Conservation (phyloP, 202 grass and related monocot species). For the Elaeis oleifera region DNA sequence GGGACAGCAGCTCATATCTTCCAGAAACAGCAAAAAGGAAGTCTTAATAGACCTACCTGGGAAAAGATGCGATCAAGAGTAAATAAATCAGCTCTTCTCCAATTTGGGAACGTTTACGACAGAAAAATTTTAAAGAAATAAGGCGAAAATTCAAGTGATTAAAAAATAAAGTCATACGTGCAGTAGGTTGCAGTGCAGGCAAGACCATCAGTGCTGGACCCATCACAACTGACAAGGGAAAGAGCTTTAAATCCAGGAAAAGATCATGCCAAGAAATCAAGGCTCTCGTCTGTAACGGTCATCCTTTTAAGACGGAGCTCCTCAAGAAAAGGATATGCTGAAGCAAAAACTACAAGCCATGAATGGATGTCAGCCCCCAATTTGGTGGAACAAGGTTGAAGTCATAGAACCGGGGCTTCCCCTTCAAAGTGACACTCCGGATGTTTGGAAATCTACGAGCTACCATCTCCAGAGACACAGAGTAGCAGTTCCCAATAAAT, state of each 20-base stretch:
- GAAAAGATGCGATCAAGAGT: too few relatives aligned
- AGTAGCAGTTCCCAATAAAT: conserved; percentile 91
- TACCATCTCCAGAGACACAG: conserved; percentile 52
- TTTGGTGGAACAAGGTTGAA: conserved; percentile 66
- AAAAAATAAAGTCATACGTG: conserved; percentile 32
- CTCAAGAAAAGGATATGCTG: conserved; percentile 58
- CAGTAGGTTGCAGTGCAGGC: conserved; percentile 52
- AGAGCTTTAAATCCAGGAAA: conserved; percentile 73
- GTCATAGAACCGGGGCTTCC: conserved; percentile 82
- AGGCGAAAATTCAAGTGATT: too few relatives aligned
- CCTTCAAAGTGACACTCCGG: conserved; percentile 66
- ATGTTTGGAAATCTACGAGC: conserved; percentile 57
- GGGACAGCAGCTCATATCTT: too few relatives aligned
- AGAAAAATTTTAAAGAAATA: too few relatives aligned
- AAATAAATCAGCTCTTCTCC: too few relatives aligned
- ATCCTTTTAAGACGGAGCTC: conserved; percentile 87
- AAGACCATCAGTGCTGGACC: conserved; percentile 73
- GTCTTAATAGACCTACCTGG: too few relatives aligned
- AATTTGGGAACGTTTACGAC: too few relatives aligned
- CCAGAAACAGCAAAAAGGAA: too few relatives aligned
- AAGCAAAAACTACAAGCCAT: conserved; percentile 47
- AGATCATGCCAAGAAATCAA: conserved; percentile 39
- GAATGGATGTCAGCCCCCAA: conserved; percentile 52
- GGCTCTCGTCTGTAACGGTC: conserved; percentile 65
- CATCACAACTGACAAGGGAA: conserved; percentile 75